These are phyloP conservation scores for Hericium rajendrae DNA, from an alignment of 768 basidiomycete species.

Conservation along the genomic window DNA sequence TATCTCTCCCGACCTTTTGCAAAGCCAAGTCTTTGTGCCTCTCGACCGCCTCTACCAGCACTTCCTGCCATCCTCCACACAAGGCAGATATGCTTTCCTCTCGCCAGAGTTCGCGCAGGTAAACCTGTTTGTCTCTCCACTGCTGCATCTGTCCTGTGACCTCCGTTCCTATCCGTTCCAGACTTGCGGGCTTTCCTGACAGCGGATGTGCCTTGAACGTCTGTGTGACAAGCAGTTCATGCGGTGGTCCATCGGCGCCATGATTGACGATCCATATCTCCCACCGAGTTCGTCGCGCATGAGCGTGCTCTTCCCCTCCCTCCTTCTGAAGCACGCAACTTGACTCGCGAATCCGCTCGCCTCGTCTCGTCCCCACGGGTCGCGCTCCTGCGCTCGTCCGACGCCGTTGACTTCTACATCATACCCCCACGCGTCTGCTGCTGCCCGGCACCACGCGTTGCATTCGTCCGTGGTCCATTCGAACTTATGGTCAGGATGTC, in stretches of 20 bases:
- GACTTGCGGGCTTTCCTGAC: slow-evolving; percentile 32
- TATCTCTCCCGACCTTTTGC: slow-evolving; percentile 7
- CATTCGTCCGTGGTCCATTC: slow-evolving; percentile 84
- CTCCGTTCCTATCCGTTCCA: slow-evolving; percentile 37
- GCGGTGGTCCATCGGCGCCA: slow-evolving; percentile 19
- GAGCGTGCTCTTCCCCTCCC: slow-evolving; percentile 25
- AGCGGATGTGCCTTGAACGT: slow-evolving; percentile 41
- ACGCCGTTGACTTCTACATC: slow-evolving; percentile 48
- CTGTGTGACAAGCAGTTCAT: slow-evolving; percentile 40
- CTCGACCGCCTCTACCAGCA: slow-evolving; percentile 39
- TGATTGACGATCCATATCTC: slow-evolving; percentile 10
- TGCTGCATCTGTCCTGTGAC: slow-evolving; percentile 47
- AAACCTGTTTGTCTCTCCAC: slow-evolving; percentile 37
- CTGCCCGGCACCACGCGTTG: slow-evolving; percentile 42
- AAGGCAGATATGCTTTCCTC: slow-evolving; percentile 35
- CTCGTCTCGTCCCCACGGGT: slow-evolving; percentile 66
- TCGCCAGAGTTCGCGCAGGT: slow-evolving; percentile 33
- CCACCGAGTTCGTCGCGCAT: slow-evolving; percentile 23
- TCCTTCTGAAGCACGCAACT: slow-evolving; percentile 51
- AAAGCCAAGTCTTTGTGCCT: slow-evolving; percentile 4
- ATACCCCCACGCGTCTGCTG: slow-evolving; percentile 66
- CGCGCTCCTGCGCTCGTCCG: slow-evolving; percentile 47
- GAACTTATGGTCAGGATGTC: slow-evolving; percentile 81
- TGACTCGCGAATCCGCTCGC: slow-evolving; percentile 57
- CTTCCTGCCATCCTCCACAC: slow-evolving; percentile 57